These are phyloP conservation scores for Tetraselmis striata DNA, from an alignment of 139 green algal species.

Conservation along the genomic window DNA sequence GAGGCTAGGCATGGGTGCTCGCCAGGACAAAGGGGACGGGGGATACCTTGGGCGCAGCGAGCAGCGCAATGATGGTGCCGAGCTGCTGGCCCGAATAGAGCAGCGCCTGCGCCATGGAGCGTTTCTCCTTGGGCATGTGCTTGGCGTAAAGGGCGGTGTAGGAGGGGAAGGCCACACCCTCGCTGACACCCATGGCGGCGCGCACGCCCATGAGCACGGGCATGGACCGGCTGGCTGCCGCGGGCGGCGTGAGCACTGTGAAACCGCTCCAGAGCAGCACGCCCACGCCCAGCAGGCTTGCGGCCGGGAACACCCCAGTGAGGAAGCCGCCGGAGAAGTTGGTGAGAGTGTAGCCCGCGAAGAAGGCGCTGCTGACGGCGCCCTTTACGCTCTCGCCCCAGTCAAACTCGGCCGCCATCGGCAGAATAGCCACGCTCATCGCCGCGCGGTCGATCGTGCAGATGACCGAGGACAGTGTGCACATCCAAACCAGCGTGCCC, in stretches of 20 bases:
- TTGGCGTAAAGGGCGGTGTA: slow-evolving; percentile 54
- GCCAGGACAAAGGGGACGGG: too few species aligned
- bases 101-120: slow-evolving; percentile 38
- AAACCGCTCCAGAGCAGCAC: slow-evolving; percentile 69
- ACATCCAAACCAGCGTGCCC: slow-evolving; percentile 22
- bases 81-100: slow-evolving; percentile 45
- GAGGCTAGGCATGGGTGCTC: too few species aligned
- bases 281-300: slow-evolving; percentile 51
- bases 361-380: slow-evolving; percentile 56
- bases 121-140: slow-evolving; percentile 36
- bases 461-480: slow-evolving; percentile 44
- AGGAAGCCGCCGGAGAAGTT: slow-evolving; percentile 56
- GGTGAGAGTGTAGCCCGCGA: slow-evolving; percentile 63
- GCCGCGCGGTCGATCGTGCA: slow-evolving; percentile 66
- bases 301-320: slow-evolving; percentile 40
- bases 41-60: slow-evolving; percentile 32
- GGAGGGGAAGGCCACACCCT: slow-evolving; percentile 75
- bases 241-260: slow-evolving; percentile 64
- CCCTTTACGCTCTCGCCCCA: slow-evolving; percentile 69
- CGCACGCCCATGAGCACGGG: slow-evolving; percentile 35
- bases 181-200: slow-evolving; percentile 61
- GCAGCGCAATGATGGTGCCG: slow-evolving; percentile 56
- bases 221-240: slow-evolving; percentile 27
- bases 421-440: slow-evolving; percentile 68
- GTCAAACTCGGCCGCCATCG: slow-evolving; percentile 55